phyloP scores from a whole-genome alignment of 2,329 filamentous ascomycete genomes.

The Periconia digitata region DNA sequence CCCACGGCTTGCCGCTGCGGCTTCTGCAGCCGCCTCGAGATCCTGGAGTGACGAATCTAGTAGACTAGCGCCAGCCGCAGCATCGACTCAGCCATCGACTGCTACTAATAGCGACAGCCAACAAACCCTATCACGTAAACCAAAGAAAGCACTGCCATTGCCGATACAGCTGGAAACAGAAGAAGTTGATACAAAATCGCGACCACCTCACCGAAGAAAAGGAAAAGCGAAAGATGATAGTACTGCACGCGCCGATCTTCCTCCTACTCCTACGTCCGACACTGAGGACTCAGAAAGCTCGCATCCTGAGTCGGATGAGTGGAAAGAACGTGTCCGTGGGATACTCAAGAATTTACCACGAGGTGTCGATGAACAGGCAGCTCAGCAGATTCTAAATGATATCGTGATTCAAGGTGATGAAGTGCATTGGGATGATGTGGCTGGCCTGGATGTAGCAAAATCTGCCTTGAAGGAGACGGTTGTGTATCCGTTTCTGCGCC shows the following conservation, averaged over 20 bases:
- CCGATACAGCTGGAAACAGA: constrained; percentile 20
- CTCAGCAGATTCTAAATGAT: constrained; percentile 92
- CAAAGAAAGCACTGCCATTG: constrained; percentile 19
- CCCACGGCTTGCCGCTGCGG: constrained; percentile 23
- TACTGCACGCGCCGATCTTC: constrained; percentile 35
- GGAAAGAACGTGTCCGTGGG: constrained; percentile 34
- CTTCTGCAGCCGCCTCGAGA: constrained; percentile 32
- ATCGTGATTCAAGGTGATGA: constrained; percentile 93
- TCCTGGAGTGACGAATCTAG: constrained; percentile 29
- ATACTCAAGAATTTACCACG: constrained; percentile 77
- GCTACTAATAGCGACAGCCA: constrained; percentile 4
- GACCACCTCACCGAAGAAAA: constrained; percentile 26
- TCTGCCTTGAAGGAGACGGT: constrained; percentile 91
- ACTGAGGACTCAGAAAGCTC: constrained; percentile 21
- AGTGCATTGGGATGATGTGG: constrained; percentile 92
- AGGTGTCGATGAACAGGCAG: constrained; percentile 79
- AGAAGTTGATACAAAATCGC: constrained; percentile 18
- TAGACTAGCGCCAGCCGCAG: constrained; percentile 11
- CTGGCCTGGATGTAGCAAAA: constrained; percentile 87
- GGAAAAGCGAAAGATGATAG: constrained; percentile 26
- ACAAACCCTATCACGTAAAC: constrained; percentile 21
- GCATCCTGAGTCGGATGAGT: constrained; percentile 35
- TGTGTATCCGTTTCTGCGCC: constrained; percentile 93
- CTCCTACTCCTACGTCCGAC: constrained; percentile 35
- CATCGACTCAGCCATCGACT: constrained; percentile 4